Evolutionary conservation across 176 grass and related monocot species (phyloP).

Genomic region (Carex scoparia): DNA sequence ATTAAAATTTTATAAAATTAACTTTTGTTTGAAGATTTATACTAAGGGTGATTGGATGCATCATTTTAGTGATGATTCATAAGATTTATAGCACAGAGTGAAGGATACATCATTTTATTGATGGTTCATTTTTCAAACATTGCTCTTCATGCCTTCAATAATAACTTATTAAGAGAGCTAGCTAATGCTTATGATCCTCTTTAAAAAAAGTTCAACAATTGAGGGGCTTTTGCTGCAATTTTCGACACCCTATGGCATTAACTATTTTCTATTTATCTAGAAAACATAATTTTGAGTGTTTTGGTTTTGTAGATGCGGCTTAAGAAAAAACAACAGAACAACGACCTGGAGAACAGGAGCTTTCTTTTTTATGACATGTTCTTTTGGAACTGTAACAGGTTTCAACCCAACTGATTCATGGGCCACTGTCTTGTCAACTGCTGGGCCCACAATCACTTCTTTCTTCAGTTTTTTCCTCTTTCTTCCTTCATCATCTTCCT

Average conservation of each 20-base stretch:
- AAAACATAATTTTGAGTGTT: not conserved
- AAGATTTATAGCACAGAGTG: not conserved
- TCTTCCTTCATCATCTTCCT: conserved; percentile 49
- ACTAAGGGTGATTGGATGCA: not conserved
- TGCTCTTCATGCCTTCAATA: not conserved
- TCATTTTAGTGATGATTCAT: not conserved
- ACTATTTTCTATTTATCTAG: not conserved
- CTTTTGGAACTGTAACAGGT: conserved; percentile 55
- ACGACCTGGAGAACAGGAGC: conserved; percentile 71
- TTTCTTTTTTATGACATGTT: conserved; percentile 84
- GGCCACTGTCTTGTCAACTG: conserved; percentile 77
- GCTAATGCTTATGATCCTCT: not conserved
- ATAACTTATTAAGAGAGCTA: not conserved
- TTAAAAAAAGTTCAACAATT: not conserved
- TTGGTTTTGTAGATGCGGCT: not conserved
- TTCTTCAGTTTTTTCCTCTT: conserved; percentile 51
- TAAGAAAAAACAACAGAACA: not conserved
- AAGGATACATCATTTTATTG: not conserved
- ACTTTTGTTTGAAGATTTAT: not conserved
- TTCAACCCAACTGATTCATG: conserved; percentile 93
- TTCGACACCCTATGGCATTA: not conserved
- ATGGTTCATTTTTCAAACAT: not conserved
- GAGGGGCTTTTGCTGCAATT: not conserved
- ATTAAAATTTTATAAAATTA: not conserved
- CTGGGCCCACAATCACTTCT: conserved; percentile 78